These are phyloP conservation scores for Gossypium thurberi DNA, from an alignment of 345 rosid genomes.

Conservation along the genomic window DNA sequence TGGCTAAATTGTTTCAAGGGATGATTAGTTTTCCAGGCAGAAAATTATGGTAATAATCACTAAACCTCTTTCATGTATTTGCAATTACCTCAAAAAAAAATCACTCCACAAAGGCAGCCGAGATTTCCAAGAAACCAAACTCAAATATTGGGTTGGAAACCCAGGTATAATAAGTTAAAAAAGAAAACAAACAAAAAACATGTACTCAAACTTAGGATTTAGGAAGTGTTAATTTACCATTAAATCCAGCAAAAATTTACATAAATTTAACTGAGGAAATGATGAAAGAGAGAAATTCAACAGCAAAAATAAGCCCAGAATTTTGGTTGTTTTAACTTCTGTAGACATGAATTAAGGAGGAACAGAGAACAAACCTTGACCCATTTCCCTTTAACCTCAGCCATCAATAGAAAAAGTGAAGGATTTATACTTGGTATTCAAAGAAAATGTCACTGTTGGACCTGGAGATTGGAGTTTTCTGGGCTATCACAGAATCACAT, in stretches of 20 bases:
- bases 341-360: not conserved
- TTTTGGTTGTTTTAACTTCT: not conserved
- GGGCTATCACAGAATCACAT: not conserved
- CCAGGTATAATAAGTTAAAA: not conserved
- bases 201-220: not conserved
- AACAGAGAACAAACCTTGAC: constrained; percentile 37
- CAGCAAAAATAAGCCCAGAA: not conserved
- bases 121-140: not conserved
- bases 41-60: not conserved
- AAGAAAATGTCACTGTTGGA: not conserved
- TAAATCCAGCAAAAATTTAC: not conserved
- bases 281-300: not conserved
- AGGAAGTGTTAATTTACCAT: not conserved
- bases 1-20: not conserved
- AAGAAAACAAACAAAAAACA: not conserved
- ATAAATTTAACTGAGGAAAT: not conserved
- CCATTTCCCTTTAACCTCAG: constrained; percentile 55
- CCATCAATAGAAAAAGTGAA: constrained; percentile 15
- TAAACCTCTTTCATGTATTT: not conserved
- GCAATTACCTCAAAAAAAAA: not conserved
- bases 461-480: not conserved
- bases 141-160: not conserved
- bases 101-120: not conserved
- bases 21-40: not conserved
- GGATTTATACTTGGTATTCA: not conserved